A percentile compares a stretch with the other conserved stretches of the same genome.
phyloP scores from a whole-genome alignment of 23 red algal genomes.

The Gracilaria domingensis region DNA sequence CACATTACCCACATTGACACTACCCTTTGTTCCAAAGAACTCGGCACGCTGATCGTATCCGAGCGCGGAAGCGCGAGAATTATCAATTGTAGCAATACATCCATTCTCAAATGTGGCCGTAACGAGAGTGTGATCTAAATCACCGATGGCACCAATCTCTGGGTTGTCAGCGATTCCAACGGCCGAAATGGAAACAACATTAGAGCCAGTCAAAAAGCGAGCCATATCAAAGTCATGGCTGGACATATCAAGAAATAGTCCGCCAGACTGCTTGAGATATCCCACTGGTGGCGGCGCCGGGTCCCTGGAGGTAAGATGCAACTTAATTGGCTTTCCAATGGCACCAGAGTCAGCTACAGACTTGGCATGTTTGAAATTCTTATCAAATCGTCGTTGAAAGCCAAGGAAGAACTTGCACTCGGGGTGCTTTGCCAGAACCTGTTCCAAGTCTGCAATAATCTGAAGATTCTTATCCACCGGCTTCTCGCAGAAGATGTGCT shows the following conservation, averaged over 20 bases:
- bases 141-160: conserved; percentile 84
- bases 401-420: conserved; percentile 89
- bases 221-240: conserved; percentile 99
- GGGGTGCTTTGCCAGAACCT: conserved; percentile 41
- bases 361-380: conserved; percentile 81
- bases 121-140: conserved; percentile 85
- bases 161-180: conserved; percentile 69
- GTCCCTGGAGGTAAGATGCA: conserved; percentile 91
- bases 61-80: conserved; percentile 78
- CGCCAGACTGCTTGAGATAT: conserved; percentile 98
- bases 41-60: conserved; percentile 97
- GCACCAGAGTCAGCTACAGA: conserved; percentile 70
- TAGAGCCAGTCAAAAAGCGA: conserved; percentile 82
- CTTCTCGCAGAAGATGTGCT: conserved; percentile 99
- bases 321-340: conserved; percentile 83
- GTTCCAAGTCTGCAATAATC: conserved; percentile 72
- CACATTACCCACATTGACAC: conserved; percentile 73
- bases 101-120: conserved; percentile 91
- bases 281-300: conserved; percentile 95
- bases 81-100: conserved; percentile 88
- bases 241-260: conserved; percentile 96
- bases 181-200: conserved; percentile 83
- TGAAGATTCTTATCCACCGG: conserved; percentile 91
- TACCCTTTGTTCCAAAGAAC: conserved; percentile 87
- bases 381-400: conserved; percentile 96